These are phyloP conservation scores for Cryptococcus amylolentus DNA, from an alignment of 1,284 basidiomycete genomes.

Conservation along the genomic window DNA sequence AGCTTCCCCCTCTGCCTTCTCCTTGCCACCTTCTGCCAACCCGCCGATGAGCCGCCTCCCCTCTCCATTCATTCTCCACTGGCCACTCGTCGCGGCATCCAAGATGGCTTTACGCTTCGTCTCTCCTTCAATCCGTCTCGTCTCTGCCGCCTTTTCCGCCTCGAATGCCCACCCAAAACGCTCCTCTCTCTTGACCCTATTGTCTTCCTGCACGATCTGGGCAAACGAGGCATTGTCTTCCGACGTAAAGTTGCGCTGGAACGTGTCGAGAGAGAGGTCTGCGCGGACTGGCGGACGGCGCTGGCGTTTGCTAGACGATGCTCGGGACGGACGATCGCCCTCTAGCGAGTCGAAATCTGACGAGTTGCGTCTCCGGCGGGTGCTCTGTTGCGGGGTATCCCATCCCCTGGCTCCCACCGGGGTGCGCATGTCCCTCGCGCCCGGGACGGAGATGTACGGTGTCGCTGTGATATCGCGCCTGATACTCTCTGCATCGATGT, in stretches of 20 bases:
- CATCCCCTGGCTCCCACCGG: slow-evolving; percentile 42
- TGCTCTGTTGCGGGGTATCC: slow-evolving; percentile 36
- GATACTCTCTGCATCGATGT: slow-evolving; percentile 16
- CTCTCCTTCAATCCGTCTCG: slow-evolving; percentile 47
- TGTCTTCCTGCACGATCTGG: slow-evolving; percentile 82
- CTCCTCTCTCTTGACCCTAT: slow-evolving; percentile 65
- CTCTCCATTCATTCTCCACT: slow-evolving; percentile 38
- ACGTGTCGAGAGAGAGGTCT: slow-evolving; percentile 68
- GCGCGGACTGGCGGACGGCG: slow-evolving; percentile 31
- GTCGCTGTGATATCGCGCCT: slow-evolving; percentile 25
- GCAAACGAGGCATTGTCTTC: slow-evolving; percentile 95
- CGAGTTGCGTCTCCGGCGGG: slow-evolving; percentile 9
- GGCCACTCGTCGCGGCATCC: slow-evolving; percentile 36
- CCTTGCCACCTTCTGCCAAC: slow-evolving; percentile 30
- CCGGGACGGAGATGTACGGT: slow-evolving; percentile 37
- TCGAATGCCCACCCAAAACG: slow-evolving; percentile 87
- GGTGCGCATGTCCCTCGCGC: slow-evolving; percentile 24
- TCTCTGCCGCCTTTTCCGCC: slow-evolving; percentile 72
- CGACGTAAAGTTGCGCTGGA: slow-evolving; percentile 86
- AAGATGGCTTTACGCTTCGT: slow-evolving; percentile 47
- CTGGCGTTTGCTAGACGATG: slow-evolving; percentile 16
- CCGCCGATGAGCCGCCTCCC: slow-evolving; percentile 39
- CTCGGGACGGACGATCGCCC: not conserved
- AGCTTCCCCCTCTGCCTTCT: slow-evolving; percentile 32
- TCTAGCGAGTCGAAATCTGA: slow-evolving; percentile 14